Conservation (phyloP, 345 rosid genomes). For the Hibiscus tridactylites region DNA sequence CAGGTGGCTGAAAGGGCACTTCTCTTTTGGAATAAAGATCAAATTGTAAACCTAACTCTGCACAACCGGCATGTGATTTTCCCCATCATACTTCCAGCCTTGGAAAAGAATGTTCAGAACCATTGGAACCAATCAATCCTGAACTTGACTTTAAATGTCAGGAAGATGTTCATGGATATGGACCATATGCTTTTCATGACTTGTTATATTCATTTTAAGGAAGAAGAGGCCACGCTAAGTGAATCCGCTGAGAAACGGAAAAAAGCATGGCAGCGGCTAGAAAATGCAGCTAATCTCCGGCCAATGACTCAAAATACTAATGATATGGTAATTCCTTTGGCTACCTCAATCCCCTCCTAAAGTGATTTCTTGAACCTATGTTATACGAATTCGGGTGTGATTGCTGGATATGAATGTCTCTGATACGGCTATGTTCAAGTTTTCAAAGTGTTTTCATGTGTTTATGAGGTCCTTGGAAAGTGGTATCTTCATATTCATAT, state of each 20-base stretch:
- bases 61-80: constrained; percentile 58
- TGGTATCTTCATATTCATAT: background rate
- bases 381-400: background rate
- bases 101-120: constrained; percentile 59
- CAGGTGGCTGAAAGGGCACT: constrained; percentile 89
- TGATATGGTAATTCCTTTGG: constrained; percentile 45
- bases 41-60: constrained; percentile 55
- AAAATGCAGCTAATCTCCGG: constrained; percentile 53
- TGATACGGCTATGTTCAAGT: background rate
- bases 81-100: constrained; percentile 56
- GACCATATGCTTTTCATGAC: constrained; percentile 53
- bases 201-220: constrained; percentile 51
- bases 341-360: constrained; percentile 36
- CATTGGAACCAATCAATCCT: constrained; percentile 86
- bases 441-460: background rate
- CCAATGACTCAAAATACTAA: constrained; percentile 57
- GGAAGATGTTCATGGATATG: constrained; percentile 74
- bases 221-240: constrained; percentile 46
- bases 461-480: background rate
- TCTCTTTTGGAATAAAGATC: constrained; percentile 88
- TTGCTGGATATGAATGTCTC: background rate
- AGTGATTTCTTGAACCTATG: background rate
- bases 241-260: constrained; percentile 40
- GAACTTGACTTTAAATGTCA: constrained; percentile 50
- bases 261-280: constrained; percentile 53